Conservation (phyloP, 1,284 basidiomycete genomes). For the Ustilago lituana region DNA sequence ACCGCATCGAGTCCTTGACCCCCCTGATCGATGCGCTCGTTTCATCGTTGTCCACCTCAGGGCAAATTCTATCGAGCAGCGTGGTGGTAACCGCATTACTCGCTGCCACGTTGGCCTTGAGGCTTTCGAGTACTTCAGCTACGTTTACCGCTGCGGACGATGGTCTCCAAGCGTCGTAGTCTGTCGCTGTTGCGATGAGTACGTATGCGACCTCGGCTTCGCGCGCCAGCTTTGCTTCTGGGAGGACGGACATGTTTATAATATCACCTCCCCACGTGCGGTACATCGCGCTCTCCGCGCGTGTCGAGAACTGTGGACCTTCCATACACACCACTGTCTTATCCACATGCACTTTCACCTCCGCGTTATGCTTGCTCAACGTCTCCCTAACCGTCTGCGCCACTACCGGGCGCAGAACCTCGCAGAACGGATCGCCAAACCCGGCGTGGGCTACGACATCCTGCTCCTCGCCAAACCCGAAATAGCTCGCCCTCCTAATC, state of each 20-base stretch:
- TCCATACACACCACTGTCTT: constrained; percentile 97
- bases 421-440: constrained; percentile 78
- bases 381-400: constrained; percentile 43
- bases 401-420: constrained; percentile 51
- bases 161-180: constrained; percentile 73
- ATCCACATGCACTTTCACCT: constrained; percentile 72
- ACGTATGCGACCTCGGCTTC: constrained; percentile 82
- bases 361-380: constrained; percentile 23
- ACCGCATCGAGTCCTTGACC: constrained; percentile 56
- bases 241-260: constrained; percentile 84
- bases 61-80: constrained; percentile 81
- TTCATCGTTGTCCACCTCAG: constrained; percentile 53
- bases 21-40: constrained; percentile 32
- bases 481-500: constrained; percentile 84
- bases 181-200: constrained; percentile 65
- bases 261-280: constrained; percentile 79
- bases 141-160: constrained; percentile 84
- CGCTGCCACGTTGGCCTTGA: constrained; percentile 84
- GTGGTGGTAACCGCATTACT: constrained; percentile 76
- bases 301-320: constrained; percentile 89
- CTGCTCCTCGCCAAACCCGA: constrained; percentile 74
- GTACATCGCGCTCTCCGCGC: constrained; percentile 96
- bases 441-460: constrained; percentile 88
- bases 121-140: constrained; percentile 85
- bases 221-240: constrained; percentile 92